Base-by-base conservation (phyloP, 352 stramenopile species). In the Phytopythium ostracodes region DNA sequence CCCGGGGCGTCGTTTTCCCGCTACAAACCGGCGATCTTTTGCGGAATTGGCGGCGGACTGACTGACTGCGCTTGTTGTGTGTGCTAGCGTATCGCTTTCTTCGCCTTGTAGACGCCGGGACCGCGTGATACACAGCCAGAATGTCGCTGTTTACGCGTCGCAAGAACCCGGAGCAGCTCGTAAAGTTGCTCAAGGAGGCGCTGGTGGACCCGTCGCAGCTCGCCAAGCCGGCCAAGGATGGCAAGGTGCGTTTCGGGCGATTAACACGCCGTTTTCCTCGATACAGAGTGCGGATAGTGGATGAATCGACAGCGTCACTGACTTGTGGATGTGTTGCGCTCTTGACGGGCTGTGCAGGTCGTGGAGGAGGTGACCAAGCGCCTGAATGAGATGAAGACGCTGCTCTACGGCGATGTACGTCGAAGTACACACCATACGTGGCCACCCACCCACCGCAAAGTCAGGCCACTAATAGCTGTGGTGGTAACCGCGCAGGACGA, bases 161-260 rank as follows among this genome's bases (percentile, higher is more conserved):
- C 52, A 94, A 92, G 74, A 94, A 72, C 67, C 81, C 84, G 0
- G 82, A 94, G 44, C 83, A 94, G 67, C 76, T 94, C 25, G 81
- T 89, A 43, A 92, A 91, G 77, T 77, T 89, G 60, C 71, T 94
- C 40, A 89, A 84, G 47, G 84, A 94, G 51, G 81, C 80, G 63
- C 67, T 92, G 36, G 70, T 69, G 46, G 81, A 79, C 50, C 84
- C 84, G 1, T 76, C 63, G 24, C 58, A 63, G 27, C 60, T 78
- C 18, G 67, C 73, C 18, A 91, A 90, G 67, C 60, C 75, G 22
- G 75, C 72, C 54, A 92, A 92, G 67, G 80, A 88, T 31, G 80
- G 83, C 40, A 78, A 73, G 67, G 76, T 80, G 44, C 61, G 44
- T 38, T 38, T 10, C 33, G 33, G 33, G 14, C 31, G 31, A 9